Base-by-base conservation (phyloP, 345 rosid species). In the Euphorbia lathyris region DNA sequence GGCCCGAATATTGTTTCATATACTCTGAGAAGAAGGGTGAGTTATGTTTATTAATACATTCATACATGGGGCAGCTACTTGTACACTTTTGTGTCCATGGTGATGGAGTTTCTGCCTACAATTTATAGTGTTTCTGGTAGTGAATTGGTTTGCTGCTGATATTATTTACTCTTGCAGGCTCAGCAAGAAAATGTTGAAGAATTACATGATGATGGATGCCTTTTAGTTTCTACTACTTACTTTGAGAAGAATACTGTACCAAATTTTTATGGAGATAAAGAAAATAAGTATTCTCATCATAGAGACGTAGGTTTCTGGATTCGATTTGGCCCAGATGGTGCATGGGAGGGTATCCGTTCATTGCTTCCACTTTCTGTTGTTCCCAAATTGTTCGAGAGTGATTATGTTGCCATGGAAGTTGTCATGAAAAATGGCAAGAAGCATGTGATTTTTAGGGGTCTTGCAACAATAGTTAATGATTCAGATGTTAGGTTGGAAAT, bases 251-350 rank as follows among this genome's bases (percentile, higher is more conserved):
- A 74, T 74, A 58, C 78, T 53, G 75, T 79, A 57, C 78, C 90
- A 63, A 86, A 80, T 75, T 77, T 85, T 72, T 85, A 76, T 57
- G 79, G 83, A 80, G 85, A 84, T 76, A 77, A 58, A 67, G 83
- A 85, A 75, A 70, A 72, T 66, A 78, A 81, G 64, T 74, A 80
- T 66, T 78, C 74, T 74, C 47, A 34, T 66, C 83, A 83, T 23
- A 81, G 85, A 63, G 99, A 95, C 77, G 73, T 84, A 63, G 99
- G 99, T 78, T 95, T 95, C 76, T 90, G 97, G 99, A 73, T 95
- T 74, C 87, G 92, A 64, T 77, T 88, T 77, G 67, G 70, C 32
- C 83, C 86, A 57, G 85, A 83, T 65, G 88, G 82, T 76, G 69
- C 79, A 71, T 92, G 93, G 99, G 90, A 88, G 81, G 85, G 96